A percentile compares a stretch with the other conserved stretches of the same genome.
Evolutionary conservation across 495 filamentous ascomycete species (phyloP).

Genomic region (Neurospora hispaniola): DNA sequence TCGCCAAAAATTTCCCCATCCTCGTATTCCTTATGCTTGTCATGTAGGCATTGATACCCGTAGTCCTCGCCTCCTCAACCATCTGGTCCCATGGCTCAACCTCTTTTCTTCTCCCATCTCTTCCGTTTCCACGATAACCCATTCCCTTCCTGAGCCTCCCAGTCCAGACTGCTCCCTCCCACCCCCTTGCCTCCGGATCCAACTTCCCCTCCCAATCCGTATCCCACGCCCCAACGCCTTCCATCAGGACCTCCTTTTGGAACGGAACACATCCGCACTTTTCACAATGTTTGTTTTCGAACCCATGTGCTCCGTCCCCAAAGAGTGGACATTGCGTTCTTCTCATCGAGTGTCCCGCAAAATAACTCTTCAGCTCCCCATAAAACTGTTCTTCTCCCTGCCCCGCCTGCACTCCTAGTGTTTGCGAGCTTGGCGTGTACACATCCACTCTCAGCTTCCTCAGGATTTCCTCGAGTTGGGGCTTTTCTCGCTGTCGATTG

Average conservation of each 20-base stretch:
- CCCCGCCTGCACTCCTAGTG: background rate
- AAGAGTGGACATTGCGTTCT: background rate
- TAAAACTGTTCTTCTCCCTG: background rate
- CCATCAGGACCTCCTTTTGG: background rate
- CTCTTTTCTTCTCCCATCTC: background rate
- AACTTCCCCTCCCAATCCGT: background rate
- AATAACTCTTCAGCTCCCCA: background rate
- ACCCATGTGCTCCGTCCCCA: background rate
- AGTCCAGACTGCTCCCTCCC: background rate
- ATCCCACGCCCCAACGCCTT: background rate
- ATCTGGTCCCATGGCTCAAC: background rate
- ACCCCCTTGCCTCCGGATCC: background rate
- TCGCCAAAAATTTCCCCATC: background rate
- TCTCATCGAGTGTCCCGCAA: background rate
- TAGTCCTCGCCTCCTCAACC: background rate
- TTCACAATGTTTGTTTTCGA: background rate
- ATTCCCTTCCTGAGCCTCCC: background rate
- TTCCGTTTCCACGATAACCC: background rate
- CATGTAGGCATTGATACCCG: background rate
- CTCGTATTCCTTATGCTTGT: background rate
- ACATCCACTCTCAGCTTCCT: slow-evolving; percentile 6
- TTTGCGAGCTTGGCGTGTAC: background rate
- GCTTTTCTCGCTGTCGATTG: background rate
- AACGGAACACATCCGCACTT: background rate
- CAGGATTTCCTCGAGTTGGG: background rate